Evolutionary conservation across 495 filamentous ascomycete genomes (phyloP), one percentile per base, ranked within the genome.

Genomic region (Baudoinia panamericana): DNA sequence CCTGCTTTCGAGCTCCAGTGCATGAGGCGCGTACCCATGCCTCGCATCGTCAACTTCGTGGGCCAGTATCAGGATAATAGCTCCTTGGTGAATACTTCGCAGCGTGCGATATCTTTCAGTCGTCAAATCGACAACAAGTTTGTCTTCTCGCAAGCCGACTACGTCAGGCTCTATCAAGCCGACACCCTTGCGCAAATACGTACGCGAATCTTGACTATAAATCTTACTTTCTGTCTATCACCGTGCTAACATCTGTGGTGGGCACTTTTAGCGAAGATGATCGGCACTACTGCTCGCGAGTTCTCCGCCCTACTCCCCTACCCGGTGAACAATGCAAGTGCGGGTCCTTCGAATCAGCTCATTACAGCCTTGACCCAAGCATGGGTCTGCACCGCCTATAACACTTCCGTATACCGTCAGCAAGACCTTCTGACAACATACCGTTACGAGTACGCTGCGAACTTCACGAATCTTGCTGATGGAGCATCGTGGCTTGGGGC

Each of bases 381-480:
- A 9, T 28, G 12, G 4, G 6, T 32, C 30, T 39, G 40, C 35
- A n/a, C 23, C 13, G 34, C 41, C 0, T 30, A 27, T 16, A 26
- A 29, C 13, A 36, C 40, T 2, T 22, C 17, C 11, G 17, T 34
- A 11, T 23, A 29, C 10, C 43, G 46, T 16, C 1, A 39, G 6
- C 5, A 30, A 27, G 36, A 10, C 5, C 22, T 20, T 17, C 20
- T 33, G 5, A 28, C 35, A 32, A 42, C 41, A 18, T 54, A 36
- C 24, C 29, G 51, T 9, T 48, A 37, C 29, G 21, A 37, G 20
- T 43, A 26, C 24, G 42, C 52, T 21, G 50, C 39, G 24, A 49
- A 45, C 16, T 52, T 54, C 48, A 23, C 51, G 2, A 54, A 54
- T 27, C 16, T 35, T 9, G 48, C 55, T 3, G 60, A 65, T 1